These are phyloP conservation scores for Ustulina deusta DNA, from an alignment of 2,329 filamentous ascomycete species.

Conservation along the genomic window DNA sequence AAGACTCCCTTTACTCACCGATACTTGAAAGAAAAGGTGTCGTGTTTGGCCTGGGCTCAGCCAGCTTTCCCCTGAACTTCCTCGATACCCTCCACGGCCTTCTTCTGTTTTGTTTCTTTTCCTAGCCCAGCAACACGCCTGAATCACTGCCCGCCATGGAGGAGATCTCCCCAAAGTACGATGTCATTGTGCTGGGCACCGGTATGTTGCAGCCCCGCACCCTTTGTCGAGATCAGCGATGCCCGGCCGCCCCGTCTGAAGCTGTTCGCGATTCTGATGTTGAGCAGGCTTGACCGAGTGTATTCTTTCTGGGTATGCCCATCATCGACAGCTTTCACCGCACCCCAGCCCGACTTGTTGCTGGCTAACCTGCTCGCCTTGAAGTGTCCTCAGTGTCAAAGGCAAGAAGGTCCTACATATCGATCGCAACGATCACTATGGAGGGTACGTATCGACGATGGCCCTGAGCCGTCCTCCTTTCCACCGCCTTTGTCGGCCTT, in stretches of 20 bases:
- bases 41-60: slow-evolving; percentile 46
- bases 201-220: slow-evolving; percentile 69
- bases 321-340: slow-evolving; percentile 24
- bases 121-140: slow-evolving; percentile 39
- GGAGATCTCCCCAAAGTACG: slow-evolving; percentile 98
- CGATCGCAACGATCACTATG: slow-evolving; percentile 98
- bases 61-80: slow-evolving; percentile 13
- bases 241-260: slow-evolving; percentile 32
- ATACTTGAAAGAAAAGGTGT: slow-evolving; percentile 44
- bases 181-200: slow-evolving; percentile 98
- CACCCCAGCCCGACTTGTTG: slow-evolving; percentile 10
- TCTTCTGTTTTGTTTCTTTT: slow-evolving; percentile 43
- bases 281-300: slow-evolving; percentile 91
- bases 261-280: slow-evolving; percentile 29
- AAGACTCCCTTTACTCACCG: slow-evolving; percentile 46
- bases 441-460: slow-evolving; percentile 75
- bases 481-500: slow-evolving; percentile 30
- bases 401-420: slow-evolving; percentile 99
- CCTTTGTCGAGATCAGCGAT: slow-evolving; percentile 31
- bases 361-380: slow-evolving; percentile 26
- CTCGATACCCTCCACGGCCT: slow-evolving; percentile 36
- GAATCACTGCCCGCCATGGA: slow-evolving; percentile 75
- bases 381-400: slow-evolving; percentile 94
- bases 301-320: slow-evolving; percentile 90
- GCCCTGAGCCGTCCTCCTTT: slow-evolving; percentile 32